A percentile compares a stretch with the other conserved stretches of the same genome.
Evolutionary conservation across 129 eudicot genomes (phyloP).

Genomic region (Flaveria ramosissima): DNA sequence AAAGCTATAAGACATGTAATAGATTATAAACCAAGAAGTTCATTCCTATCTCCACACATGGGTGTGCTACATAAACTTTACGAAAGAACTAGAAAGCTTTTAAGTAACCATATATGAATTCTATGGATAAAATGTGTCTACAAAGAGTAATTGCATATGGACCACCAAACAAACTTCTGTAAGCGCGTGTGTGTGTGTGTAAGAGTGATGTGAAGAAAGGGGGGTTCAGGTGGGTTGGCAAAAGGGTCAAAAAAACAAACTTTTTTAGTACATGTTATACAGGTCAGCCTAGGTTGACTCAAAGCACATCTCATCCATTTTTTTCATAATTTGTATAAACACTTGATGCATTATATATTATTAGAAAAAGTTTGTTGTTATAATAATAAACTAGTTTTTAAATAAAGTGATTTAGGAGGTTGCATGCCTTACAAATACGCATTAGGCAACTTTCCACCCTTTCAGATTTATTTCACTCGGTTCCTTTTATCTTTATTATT

Average conservation of each 20-base stretch:
- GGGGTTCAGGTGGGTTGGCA: neutral
- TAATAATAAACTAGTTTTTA: neutral
- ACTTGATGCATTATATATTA: neutral
- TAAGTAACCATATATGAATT: neutral
- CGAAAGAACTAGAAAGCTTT: neutral
- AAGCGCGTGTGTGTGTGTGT: neutral
- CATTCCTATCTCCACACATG: neutral
- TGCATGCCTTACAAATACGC: neutral
- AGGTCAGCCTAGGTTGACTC: neutral
- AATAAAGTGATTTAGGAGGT: neutral
- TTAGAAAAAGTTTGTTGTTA: neutral
- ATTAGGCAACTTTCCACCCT: neutral
- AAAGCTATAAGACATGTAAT: slow-evolving; percentile 4
- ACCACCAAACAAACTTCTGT: neutral
- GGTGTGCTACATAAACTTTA: neutral
- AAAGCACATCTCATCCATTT: neutral
- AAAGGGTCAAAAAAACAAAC: neutral
- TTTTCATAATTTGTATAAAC: neutral
- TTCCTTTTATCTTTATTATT: neutral
- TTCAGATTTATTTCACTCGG: neutral
- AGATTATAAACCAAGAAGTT: neutral
- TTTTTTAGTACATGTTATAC: neutral
- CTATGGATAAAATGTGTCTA: neutral
- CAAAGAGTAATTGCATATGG: neutral
- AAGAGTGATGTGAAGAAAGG: neutral